Conservation (phyloP, 768 basidiomycete genomes). For the Mycena capillaripes region DNA sequence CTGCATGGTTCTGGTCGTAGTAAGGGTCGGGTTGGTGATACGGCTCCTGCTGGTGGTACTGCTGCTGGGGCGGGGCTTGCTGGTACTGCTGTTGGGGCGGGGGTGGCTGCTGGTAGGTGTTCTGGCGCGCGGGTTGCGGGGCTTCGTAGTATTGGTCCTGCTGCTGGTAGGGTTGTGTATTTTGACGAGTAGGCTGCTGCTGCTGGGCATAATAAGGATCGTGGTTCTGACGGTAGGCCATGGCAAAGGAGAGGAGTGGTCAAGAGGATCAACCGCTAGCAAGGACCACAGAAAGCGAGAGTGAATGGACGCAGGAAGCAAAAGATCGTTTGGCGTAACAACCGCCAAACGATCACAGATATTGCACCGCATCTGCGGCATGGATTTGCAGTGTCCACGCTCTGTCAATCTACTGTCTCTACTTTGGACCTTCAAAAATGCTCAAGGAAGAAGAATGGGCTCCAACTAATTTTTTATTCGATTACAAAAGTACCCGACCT, state of each 20-base stretch:
- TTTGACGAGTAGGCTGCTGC: constrained; percentile 26
- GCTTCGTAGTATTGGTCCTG: too few relatives aligned
- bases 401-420: too few relatives aligned
- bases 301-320: constrained; percentile 22
- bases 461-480: too few relatives aligned
- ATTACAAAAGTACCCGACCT: too few relatives aligned
- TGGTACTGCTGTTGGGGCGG: constrained; percentile 12
- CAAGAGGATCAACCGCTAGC: constrained; percentile 34
- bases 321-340: constrained; percentile 7
- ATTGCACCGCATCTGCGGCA: constrained; percentile 5
- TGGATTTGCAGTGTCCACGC: too few relatives aligned
- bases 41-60: constrained; percentile 4
- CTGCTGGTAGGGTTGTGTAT: too few relatives aligned
- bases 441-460: too few relatives aligned
- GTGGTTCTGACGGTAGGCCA: constrained; percentile 70
- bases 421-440: too few relatives aligned
- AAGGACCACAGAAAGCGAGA: constrained; percentile 20
- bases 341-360: constrained; percentile 14
- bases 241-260: constrained; percentile 42
- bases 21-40: constrained; percentile 36
- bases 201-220: constrained; percentile 63
- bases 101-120: constrained; percentile 10
- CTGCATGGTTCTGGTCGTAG: constrained; percentile 12
- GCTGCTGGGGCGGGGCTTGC: constrained; percentile 40
- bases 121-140: constrained; percentile 11